Evolutionary conservation across 371 early-diverging fungal genomes (phyloP).

Genomic region (Circinella minor): DNA sequence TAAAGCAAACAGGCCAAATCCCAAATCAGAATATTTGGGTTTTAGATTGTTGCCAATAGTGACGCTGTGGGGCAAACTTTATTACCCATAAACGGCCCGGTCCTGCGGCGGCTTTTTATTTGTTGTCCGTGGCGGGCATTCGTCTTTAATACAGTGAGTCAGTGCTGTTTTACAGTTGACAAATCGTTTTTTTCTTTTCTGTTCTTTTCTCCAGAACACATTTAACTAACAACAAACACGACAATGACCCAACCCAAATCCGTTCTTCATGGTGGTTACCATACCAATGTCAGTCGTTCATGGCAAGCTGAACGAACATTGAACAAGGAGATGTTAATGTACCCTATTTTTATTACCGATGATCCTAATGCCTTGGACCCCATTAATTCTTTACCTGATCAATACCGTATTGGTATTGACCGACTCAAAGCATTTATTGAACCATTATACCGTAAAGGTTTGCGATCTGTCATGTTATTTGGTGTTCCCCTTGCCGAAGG

Average conservation of each 20-base stretch:
- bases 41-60: no score
- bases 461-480: conserved; percentile 88
- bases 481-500: conserved; percentile 87
- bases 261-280: conserved; percentile 88
- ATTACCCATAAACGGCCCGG: no score
- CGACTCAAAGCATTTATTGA: conserved; percentile 73
- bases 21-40: no score
- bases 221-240: background rate
- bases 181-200: no score
- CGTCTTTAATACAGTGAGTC: no score
- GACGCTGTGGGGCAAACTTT: no score
- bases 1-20: no score
- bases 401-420: conserved; percentile 85
- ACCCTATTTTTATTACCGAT: conserved; percentile 93
- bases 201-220: no score
- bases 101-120: no score
- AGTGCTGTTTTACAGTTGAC: no score
- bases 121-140: no score
- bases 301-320: conserved; percentile 80
- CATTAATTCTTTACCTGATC: conserved; percentile 87
- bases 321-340: conserved; percentile 83
- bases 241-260: conserved; percentile 47
- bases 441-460: conserved; percentile 89
- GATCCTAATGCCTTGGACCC: conserved; percentile 73
- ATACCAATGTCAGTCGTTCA: conserved; percentile 77